phyloP scores from a whole-genome alignment of 129 eudicot genomes.

The Artemisia tridentata region DNA sequence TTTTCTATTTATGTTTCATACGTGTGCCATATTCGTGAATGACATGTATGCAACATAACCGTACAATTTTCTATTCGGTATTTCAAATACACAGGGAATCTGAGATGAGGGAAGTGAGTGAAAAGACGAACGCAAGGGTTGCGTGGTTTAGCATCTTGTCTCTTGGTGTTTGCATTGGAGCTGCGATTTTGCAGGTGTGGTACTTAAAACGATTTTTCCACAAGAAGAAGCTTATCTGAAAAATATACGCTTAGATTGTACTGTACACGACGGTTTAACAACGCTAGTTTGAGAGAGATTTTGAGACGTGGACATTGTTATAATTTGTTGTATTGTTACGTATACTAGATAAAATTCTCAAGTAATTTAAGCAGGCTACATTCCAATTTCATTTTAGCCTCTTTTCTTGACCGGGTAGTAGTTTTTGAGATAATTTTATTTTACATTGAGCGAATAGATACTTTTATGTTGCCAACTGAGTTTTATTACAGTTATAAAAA shows the following conservation, averaged over 20 bases:
- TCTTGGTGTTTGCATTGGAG: conserved; percentile 69
- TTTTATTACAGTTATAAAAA: too few relatives aligned
- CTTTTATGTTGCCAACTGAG: too few relatives aligned
- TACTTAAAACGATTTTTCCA: conserved; percentile 66
- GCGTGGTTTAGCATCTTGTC: conserved; percentile 85
- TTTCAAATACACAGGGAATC: conserved; percentile 54
- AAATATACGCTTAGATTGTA: not conserved
- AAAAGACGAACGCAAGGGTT: conserved; percentile 63
- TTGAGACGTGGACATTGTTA: conserved; percentile 26
- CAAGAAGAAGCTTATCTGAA: conserved; percentile 83
- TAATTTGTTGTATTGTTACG: conserved; percentile 25
- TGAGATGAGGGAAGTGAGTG: conserved; percentile 83
- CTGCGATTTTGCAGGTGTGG: conserved; percentile 56
- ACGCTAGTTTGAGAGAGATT: conserved; percentile 21
- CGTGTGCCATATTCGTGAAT: too few relatives aligned
- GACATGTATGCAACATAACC: too few relatives aligned
- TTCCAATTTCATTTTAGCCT: conserved; percentile 17
- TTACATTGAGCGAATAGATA: too few relatives aligned
- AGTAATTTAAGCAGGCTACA: conserved; percentile 20
- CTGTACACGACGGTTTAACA: not conserved
- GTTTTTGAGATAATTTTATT: too few relatives aligned
- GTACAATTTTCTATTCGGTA: too few relatives aligned
- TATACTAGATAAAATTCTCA: conserved; percentile 19
- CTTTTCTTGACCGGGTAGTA: not conserved
- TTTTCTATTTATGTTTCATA: too few relatives aligned